phyloP scores from a whole-genome alignment of 495 filamentous ascomycete species.

The Evernia prunastri region DNA sequence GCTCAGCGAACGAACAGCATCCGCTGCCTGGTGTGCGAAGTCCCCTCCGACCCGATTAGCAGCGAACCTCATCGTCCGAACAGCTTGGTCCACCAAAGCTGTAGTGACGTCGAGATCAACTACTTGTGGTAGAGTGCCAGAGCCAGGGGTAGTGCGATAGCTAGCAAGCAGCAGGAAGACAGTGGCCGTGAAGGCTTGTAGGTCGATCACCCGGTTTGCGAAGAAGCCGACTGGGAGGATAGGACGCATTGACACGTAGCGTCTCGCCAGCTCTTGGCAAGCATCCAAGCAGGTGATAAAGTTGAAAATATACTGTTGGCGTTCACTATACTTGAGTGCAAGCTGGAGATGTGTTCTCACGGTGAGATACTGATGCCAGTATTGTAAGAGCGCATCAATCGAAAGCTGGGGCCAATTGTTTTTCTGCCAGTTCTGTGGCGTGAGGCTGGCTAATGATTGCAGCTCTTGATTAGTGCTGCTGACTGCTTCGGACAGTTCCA shows the following conservation, averaged over 20 bases:
- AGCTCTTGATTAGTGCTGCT: conserved; percentile 27
- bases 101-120: conserved; percentile 17
- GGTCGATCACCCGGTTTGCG: conserved; percentile 28
- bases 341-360: conserved; percentile 33
- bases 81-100: conserved; percentile 4
- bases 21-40: conserved; percentile 21
- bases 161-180: conserved; percentile 27
- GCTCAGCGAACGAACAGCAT: conserved; percentile 24
- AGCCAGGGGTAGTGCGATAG: conserved; percentile 19
- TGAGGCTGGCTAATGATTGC: conserved; percentile 24
- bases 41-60: conserved; percentile 17
- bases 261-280: conserved; percentile 25
- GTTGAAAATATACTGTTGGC: conserved; percentile 25
- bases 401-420: conserved; percentile 15
- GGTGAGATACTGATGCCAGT: conserved; percentile 27
- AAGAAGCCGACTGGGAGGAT: conserved; percentile 31
- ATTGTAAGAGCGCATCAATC: conserved; percentile 29
- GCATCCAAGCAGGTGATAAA: conserved; percentile 30
- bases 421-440: conserved; percentile 29
- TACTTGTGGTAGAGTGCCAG: conserved; percentile 18
- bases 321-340: conserved; percentile 25
- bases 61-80: conserved; percentile 18
- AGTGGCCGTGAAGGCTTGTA: conserved; percentile 32
- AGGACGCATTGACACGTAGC: conserved; percentile 26
- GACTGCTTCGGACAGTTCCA: conserved; percentile 23